Evolutionary conservation across 305 asterid genomes (phyloP).

Genomic region (Fraxinus sp.): DNA sequence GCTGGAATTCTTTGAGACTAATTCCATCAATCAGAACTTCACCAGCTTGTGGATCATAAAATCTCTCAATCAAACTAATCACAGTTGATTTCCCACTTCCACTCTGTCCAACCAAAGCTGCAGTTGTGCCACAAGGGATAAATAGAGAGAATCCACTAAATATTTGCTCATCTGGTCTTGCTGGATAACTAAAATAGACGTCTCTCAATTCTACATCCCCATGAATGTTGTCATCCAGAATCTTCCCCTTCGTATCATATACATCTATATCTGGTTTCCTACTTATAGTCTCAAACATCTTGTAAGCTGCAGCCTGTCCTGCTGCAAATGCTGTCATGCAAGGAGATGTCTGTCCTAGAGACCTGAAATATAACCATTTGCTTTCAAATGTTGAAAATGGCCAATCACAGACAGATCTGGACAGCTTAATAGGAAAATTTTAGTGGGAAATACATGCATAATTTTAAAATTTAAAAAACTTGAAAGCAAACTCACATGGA

Average conservation of each 20-base stretch:
- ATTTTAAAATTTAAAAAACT: not conserved
- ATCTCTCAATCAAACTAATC: slow-evolving; percentile 75
- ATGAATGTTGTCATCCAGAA: slow-evolving; percentile 47
- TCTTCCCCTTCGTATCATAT: slow-evolving; percentile 56
- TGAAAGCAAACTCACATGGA: slow-evolving; percentile 57
- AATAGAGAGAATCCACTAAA: slow-evolving; percentile 61
- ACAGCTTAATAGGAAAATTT: not conserved
- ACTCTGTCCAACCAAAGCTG: slow-evolving; percentile 91
- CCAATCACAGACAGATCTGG: not conserved
- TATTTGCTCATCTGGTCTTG: slow-evolving; percentile 68
- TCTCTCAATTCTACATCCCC: slow-evolving; percentile 72
- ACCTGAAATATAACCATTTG: slow-evolving; percentile 32
- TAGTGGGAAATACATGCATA: not conserved
- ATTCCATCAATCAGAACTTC: slow-evolving; percentile 70
- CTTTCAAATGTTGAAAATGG: not conserved
- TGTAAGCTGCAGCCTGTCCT: slow-evolving; percentile 77
- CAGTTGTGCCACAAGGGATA: slow-evolving; percentile 65
- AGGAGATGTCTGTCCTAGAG: slow-evolving; percentile 69
- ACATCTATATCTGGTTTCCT: slow-evolving; percentile 75
- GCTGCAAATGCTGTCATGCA: slow-evolving; percentile 75
- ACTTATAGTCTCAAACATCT: slow-evolving; percentile 77
- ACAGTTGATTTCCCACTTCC: slow-evolving; percentile 95
- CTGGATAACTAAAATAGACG: slow-evolving; percentile 68
- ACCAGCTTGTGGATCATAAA: slow-evolving; percentile 77
- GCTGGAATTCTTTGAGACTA: slow-evolving; percentile 68